A percentile compares a stretch with the other conserved stretches of the same genome.
Conservation (phyloP, 306 rosid species). For the Citrullus mucosospermus region DNA sequence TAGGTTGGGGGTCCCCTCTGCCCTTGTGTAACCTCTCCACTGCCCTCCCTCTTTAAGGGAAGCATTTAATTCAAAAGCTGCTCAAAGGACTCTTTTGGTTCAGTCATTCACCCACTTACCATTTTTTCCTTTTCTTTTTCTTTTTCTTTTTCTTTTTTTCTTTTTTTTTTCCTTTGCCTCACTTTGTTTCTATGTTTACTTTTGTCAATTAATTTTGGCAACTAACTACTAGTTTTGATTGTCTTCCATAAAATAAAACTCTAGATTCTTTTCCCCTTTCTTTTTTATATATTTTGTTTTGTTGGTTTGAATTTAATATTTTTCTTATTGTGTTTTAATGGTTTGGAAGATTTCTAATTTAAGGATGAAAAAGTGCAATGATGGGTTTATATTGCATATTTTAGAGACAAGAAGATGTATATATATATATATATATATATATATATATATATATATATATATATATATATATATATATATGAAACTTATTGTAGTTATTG, state of each 20-base stretch:
- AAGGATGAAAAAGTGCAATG: too few species aligned
- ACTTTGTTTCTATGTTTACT: not conserved
- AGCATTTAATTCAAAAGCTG: conserved; percentile 8
- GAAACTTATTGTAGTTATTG: too few species aligned
- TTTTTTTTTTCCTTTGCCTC: not conserved
- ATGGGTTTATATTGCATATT: too few species aligned
- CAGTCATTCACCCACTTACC: not conserved
- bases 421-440: too few species aligned
- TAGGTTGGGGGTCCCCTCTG: not conserved
- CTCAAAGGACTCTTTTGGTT: not conserved
- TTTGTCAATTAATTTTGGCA: not conserved
- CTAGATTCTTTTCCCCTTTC: too few species aligned
- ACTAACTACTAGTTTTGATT: not conserved
- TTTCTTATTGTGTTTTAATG: not conserved
- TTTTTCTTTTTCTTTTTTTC: not conserved
- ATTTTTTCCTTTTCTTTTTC: not conserved
- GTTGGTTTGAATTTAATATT: not conserved
- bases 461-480: too few species aligned
- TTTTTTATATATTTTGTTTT: too few species aligned
- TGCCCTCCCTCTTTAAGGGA: not conserved
- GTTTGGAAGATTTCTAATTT: not conserved
- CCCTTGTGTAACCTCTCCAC: not conserved
- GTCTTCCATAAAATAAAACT: too few species aligned
- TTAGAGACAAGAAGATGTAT: too few species aligned
- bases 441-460: too few species aligned